These are phyloP conservation scores for Globisporangium iwayamae DNA, from an alignment of 352 stramenopile genomes.

Conservation along the genomic window DNA sequence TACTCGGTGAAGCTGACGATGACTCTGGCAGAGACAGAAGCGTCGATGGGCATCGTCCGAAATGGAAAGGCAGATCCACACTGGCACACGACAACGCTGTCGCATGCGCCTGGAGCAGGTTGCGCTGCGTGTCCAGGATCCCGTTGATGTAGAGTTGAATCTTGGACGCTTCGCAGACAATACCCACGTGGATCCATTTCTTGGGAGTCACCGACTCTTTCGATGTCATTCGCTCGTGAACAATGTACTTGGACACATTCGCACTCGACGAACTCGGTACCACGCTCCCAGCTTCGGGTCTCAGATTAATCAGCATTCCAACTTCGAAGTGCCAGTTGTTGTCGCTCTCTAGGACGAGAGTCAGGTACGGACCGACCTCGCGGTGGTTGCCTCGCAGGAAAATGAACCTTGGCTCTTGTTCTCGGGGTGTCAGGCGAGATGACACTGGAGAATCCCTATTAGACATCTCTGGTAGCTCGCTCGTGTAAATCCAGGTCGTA, in stretches of 20 bases:
- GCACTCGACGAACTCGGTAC: background rate
- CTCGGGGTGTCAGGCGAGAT: slow-evolving; percentile 1
- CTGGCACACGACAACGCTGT: slow-evolving; percentile 24
- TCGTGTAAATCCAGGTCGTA: slow-evolving; percentile 81
- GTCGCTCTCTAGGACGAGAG: slow-evolving; percentile 41
- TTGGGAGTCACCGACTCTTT: slow-evolving; percentile 65
- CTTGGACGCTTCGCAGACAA: slow-evolving; percentile 85
- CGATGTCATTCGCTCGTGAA: slow-evolving; percentile 62
- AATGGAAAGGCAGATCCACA: slow-evolving; percentile 51
- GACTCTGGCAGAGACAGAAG: background rate
- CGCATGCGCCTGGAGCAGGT: slow-evolving; percentile 33
- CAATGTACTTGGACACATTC: background rate
- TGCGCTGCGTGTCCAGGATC: slow-evolving; percentile 77
- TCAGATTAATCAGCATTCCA: slow-evolving; percentile 28
- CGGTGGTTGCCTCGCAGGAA: slow-evolving; percentile 62
- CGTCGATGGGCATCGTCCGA: slow-evolving; percentile 29
- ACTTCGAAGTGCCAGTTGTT: slow-evolving; percentile 60
- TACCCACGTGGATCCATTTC: slow-evolving; percentile 81
- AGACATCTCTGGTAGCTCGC: slow-evolving; percentile 2
- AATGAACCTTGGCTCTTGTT: slow-evolving; percentile 47
- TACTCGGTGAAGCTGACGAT: background rate
- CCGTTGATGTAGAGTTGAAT: slow-evolving; percentile 91
- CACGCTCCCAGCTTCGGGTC: background rate
- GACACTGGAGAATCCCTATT: background rate
- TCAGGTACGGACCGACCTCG: slow-evolving; percentile 62